These are phyloP conservation scores for Tylopilus sp. DNA, from an alignment of 768 basidiomycete species.

Conservation along the genomic window DNA sequence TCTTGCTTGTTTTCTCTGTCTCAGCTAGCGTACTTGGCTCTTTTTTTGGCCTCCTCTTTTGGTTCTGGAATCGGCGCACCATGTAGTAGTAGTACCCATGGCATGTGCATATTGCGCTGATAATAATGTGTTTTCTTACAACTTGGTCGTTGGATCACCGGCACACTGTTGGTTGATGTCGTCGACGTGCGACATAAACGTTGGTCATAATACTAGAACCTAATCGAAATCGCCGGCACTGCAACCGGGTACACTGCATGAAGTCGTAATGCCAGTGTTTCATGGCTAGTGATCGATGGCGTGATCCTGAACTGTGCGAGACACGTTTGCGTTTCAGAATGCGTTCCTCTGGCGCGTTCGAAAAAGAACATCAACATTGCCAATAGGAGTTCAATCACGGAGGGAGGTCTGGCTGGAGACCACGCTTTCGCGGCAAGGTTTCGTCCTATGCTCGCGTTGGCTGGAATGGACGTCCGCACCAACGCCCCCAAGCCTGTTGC, in stretches of 20 bases:
- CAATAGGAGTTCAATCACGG: not conserved
- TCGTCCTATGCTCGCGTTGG: not conserved
- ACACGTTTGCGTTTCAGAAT: not conserved
- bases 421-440: not conserved
- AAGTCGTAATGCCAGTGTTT: not conserved
- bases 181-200: too few species aligned
- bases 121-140: not conserved
- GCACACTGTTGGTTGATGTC: not conserved
- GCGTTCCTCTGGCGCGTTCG: not conserved
- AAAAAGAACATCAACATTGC: not conserved
- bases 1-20: constrained; percentile 3
- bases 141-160: not conserved
- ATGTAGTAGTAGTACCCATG: constrained; percentile 29
- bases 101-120: constrained; percentile 8
- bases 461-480: not conserved
- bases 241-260: too few species aligned
- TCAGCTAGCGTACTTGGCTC: not conserved
- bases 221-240: not conserved
- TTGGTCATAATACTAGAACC: too few species aligned
- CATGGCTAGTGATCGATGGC: too few species aligned
- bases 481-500: too few species aligned
- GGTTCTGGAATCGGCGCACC: constrained; percentile 15
- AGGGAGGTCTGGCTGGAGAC: not conserved
- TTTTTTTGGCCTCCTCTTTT: constrained; percentile 1
- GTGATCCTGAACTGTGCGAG: too few species aligned